Evolutionary conservation across 805 yeast genomes (phyloP), one percentile per base, ranked within the genome.

Genomic region (Ogataea philodendri): DNA sequence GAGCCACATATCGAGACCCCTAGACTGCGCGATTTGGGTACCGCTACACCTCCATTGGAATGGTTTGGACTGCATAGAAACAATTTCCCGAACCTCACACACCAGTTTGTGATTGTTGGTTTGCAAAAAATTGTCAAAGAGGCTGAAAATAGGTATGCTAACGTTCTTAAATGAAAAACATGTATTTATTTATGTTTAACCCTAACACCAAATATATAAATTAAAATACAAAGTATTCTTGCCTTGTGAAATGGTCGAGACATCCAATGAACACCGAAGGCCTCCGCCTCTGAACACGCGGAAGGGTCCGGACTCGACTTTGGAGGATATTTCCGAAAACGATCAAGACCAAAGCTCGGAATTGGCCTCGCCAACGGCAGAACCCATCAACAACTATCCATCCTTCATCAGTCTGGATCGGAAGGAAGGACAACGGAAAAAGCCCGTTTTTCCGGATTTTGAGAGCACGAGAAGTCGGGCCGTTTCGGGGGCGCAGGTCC

Each of bases 21-120:
- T 2, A 90, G 82, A 48, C 66, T 93, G 52, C 79, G 78, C 52
- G 97, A 93, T 52, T 69, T 93, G 51, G 97, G 98, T 16, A 89
- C 83, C 61, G 97, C 97, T 1, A 93, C 98, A 0, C 98, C 98
- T 1, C 98, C 98, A 2, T 63, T 93, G 39, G 98, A 93, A 57
- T 93, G 98, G 98, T 84, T 93, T 65, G 98, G 98, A 2, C 69
- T 93, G 19, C 93, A 93, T 57, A 71, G 97, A 46, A 75, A 82
- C 50, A 76, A 80, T 46, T 78, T 93, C 47, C 98, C 98, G 0
- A 79, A 84, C 25, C 70, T 84, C 40, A 82, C 96, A 0, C 97
- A 93, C 55, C 90, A 87, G 57, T 66, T 76, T 42, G 77, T 80
- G 0, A 83, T 89, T 32, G 73, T 83, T 9, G 75, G 81, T 2